These are phyloP conservation scores for Grammothele lineata DNA, from an alignment of 768 basidiomycete species.

Conservation along the genomic window DNA sequence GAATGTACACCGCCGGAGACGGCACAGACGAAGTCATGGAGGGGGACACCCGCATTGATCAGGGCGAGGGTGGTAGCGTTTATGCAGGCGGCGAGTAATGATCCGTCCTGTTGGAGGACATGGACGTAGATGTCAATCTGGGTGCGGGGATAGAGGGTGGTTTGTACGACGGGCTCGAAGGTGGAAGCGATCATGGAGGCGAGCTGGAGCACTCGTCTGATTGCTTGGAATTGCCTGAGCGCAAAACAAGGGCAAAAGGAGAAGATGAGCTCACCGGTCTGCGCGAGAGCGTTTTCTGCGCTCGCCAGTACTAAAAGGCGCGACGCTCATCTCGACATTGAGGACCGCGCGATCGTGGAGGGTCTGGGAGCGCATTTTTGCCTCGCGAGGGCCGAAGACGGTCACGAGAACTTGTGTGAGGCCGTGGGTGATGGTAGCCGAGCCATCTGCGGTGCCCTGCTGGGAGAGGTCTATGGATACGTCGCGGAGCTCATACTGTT, in stretches of 20 bases:
- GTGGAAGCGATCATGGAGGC: slow-evolving; percentile 87
- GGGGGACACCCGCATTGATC: slow-evolving; percentile 83
- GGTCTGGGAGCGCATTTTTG: slow-evolving; percentile 72
- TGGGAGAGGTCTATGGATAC: slow-evolving; percentile 74
- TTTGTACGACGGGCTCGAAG: slow-evolving; percentile 93
- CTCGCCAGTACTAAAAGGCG: slow-evolving; percentile 84
- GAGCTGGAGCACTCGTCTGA: slow-evolving; percentile 83
- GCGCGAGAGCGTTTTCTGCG: slow-evolving; percentile 70
- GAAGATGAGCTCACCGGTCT: slow-evolving; percentile 68
- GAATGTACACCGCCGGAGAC: slow-evolving; percentile 79
- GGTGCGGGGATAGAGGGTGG: slow-evolving; percentile 86
- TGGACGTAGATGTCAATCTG: slow-evolving; percentile 92
- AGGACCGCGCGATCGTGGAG: slow-evolving; percentile 85
- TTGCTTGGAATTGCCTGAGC: neutral
- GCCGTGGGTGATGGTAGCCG: slow-evolving; percentile 80
- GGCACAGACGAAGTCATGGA: slow-evolving; percentile 88
- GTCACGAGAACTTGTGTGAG: slow-evolving; percentile 85
- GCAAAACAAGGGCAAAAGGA: no score
- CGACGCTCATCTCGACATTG: slow-evolving; percentile 85
- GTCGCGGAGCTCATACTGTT: slow-evolving; percentile 88
- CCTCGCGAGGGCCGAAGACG: slow-evolving; percentile 91
- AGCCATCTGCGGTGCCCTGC: slow-evolving; percentile 79
- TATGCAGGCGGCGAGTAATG: slow-evolving; percentile 69
- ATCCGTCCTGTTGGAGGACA: slow-evolving; percentile 92
- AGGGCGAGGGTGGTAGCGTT: slow-evolving; percentile 94